phyloP scores from a whole-genome alignment of 306 rosid genomes.

The Corylus americana region DNA sequence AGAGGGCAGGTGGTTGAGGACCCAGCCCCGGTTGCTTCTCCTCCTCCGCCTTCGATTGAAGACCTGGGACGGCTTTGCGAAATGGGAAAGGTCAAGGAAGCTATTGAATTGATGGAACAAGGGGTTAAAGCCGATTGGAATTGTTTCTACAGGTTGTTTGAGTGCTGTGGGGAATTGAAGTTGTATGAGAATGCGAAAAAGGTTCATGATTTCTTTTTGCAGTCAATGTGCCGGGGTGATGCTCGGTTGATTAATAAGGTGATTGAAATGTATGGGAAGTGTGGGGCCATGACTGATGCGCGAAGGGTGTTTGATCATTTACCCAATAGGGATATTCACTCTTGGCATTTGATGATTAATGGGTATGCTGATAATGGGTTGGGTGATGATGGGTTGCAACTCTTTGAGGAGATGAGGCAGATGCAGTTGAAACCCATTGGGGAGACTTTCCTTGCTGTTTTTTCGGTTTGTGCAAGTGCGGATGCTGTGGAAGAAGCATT shows the following conservation, averaged over 20 bases:
- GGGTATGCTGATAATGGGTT: conserved; percentile 67
- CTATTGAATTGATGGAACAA: conserved; percentile 68
- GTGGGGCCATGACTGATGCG: conserved; percentile 78
- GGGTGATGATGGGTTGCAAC: conserved; percentile 84
- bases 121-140: conserved; percentile 73
- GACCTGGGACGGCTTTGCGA: conserved; percentile 59
- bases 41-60: conserved; percentile 38
- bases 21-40: conserved; percentile 27
- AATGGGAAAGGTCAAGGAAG: conserved; percentile 70
- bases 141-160: conserved; percentile 62
- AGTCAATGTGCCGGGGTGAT: conserved; percentile 69
- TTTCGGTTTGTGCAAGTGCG: conserved; percentile 82
- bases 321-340: conserved; percentile 61
- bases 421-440: conserved; percentile 57
- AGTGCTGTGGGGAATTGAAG: conserved; percentile 52
- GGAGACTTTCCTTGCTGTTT: conserved; percentile 65
- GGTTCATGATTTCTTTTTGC: conserved; percentile 77
- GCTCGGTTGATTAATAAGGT: conserved; percentile 58
- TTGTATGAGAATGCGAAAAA: conserved; percentile 71
- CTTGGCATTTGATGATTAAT: conserved; percentile 80
- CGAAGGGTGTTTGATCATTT: conserved; percentile 88
- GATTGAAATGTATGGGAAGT: conserved; percentile 72
- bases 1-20: conserved; percentile 24
- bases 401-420: conserved; percentile 81
- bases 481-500: conserved; percentile 83